Evolutionary conservation across 163 green algal species (phyloP).

Genomic region (Prototheca wickerhamii): DNA sequence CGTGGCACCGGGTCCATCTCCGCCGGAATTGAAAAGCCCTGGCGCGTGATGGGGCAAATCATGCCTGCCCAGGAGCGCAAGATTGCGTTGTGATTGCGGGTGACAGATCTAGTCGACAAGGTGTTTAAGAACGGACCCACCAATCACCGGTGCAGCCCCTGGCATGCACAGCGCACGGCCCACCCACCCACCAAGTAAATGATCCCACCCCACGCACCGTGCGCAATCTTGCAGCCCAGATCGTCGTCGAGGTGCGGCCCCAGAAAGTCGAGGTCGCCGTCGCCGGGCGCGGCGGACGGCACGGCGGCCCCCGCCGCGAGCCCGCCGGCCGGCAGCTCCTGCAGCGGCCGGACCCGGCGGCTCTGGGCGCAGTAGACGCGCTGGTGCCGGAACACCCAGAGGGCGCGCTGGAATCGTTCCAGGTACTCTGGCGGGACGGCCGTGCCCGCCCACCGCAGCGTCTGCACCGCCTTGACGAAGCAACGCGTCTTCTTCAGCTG

Average conservation of each 20-base stretch:
- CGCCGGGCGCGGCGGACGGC: not conserved
- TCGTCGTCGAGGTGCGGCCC: not conserved
- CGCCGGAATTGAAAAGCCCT: not conserved
- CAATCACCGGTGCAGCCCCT: no score
- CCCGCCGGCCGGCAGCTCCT: not conserved
- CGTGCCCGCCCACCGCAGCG: not conserved
- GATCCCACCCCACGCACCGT: not conserved
- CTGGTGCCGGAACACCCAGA: slow-evolving; percentile 7
- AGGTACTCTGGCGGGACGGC: not conserved
- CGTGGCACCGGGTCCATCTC: not conserved
- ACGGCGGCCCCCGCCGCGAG: not conserved
- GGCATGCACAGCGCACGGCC: no score
- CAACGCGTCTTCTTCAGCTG: slow-evolving; percentile 15
- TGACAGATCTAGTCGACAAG: not conserved
- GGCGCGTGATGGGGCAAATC: not conserved
- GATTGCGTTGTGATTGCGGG: no score
- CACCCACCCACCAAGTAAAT: not conserved
- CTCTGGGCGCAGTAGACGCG: not conserved
- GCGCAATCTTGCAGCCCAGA: not conserved
- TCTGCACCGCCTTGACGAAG: slow-evolving; percentile 18
- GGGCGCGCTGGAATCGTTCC: slow-evolving; percentile 1
- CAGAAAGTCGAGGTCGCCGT: not conserved
- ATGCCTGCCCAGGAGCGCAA: not conserved
- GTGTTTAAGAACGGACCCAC: not conserved
- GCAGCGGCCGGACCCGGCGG: not conserved